Evolutionary conservation across 2,329 filamentous ascomycete species (phyloP).

Genomic region (Verticillium nubilum): DNA sequence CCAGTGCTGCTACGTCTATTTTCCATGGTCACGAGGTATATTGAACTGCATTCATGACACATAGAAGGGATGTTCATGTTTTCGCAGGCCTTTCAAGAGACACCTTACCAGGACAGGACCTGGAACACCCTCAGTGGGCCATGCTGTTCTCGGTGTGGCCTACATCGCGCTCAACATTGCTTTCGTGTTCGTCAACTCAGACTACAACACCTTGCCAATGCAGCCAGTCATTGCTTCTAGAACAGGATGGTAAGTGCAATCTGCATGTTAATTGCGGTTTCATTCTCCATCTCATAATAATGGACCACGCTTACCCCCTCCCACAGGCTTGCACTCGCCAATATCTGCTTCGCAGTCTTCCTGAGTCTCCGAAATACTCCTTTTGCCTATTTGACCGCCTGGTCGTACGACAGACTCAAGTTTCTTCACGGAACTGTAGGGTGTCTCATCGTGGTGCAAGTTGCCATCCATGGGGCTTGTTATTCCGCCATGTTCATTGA

Average conservation of each 20-base stretch:
- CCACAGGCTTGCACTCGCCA: slow-evolving; percentile 33
- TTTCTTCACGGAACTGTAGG: slow-evolving; percentile 50
- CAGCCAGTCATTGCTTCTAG: slow-evolving; percentile 28
- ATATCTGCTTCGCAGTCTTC: slow-evolving; percentile 46
- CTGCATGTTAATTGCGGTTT: too few relatives aligned
- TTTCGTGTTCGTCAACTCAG: slow-evolving; percentile 22
- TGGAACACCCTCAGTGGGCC: slow-evolving; percentile 17
- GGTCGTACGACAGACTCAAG: slow-evolving; percentile 55
- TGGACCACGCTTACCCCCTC: background rate
- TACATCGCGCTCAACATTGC: slow-evolving; percentile 28
- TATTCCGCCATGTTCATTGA: slow-evolving; percentile 36
- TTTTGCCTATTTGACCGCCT: slow-evolving; percentile 43
- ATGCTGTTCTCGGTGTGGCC: slow-evolving; percentile 19
- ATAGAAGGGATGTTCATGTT: too few relatives aligned
- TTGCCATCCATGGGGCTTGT: slow-evolving; percentile 39
- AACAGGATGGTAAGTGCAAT: slow-evolving; percentile 29
- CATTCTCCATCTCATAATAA: background rate
- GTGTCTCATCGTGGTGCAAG: slow-evolving; percentile 38
- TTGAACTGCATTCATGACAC: background rate
- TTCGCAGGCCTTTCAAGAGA: slow-evolving; percentile 5
- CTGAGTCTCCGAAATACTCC: slow-evolving; percentile 53
- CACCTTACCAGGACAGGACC: slow-evolving; percentile 7
- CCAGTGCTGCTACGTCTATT: slow-evolving; percentile 3
- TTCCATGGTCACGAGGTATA: background rate
- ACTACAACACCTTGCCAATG: slow-evolving; percentile 21